Conservation (phyloP, 2,329 filamentous ascomycete genomes). For the Neurospora crassa region DNA sequence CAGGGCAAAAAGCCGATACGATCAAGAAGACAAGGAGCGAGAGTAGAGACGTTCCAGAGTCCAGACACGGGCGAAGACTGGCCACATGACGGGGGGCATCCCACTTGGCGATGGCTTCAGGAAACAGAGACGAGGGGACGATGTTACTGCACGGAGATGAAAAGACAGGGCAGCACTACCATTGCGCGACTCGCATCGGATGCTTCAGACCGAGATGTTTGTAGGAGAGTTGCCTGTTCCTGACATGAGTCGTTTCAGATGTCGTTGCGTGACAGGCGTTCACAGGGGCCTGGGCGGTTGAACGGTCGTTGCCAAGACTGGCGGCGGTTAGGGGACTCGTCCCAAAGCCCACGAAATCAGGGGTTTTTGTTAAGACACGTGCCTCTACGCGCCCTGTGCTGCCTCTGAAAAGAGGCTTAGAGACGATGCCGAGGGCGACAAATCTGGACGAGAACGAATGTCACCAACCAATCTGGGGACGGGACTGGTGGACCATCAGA, state of each 20-base stretch:
- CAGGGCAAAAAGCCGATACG: constrained; percentile 6
- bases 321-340: not conserved
- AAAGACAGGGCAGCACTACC: not conserved
- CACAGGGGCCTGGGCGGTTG: constrained; percentile 7
- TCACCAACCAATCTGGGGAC: not conserved
- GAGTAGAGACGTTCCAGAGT: constrained; percentile 1
- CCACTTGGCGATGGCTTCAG: constrained; percentile 4
- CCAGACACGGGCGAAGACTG: not conserved
- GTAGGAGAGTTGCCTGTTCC: constrained; percentile 16
- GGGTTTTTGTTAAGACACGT: not conserved
- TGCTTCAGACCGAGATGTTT: constrained; percentile 9
- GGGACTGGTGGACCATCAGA: not conserved
- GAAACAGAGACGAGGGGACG: not conserved
- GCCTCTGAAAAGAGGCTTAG: not conserved
- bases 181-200: constrained; percentile 10
- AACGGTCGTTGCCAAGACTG: not conserved
- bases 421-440: not conserved
- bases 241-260: constrained; percentile 23
- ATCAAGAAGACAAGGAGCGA: constrained; percentile 2
- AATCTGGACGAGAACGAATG: not conserved
- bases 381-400: not conserved
- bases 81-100: constrained; percentile 3
- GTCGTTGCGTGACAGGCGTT: constrained; percentile 15
- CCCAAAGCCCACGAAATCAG: not conserved
- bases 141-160: not conserved